A percentile compares a stretch with the other conserved stretches of the same genome.
Conservation (phyloP, 345 rosid genomes). For the Camelina neglecta region DNA sequence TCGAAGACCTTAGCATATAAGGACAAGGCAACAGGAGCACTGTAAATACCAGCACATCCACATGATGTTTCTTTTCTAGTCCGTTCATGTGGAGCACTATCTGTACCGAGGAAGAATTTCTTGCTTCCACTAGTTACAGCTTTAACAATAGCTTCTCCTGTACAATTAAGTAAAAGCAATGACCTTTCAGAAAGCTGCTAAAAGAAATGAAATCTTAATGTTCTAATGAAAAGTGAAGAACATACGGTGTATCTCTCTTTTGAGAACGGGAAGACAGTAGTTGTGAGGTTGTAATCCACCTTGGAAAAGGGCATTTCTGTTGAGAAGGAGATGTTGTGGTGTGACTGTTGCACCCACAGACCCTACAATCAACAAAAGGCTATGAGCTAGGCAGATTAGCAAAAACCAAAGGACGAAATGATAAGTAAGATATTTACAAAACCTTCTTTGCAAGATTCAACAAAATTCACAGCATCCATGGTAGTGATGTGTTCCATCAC, state of each 20-base stretch:
- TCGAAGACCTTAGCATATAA: conserved; percentile 78
- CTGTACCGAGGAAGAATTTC: conserved; percentile 93
- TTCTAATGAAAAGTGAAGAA: conserved; percentile 12
- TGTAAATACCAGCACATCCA: conserved; percentile 94
- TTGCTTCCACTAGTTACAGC: conserved; percentile 94
- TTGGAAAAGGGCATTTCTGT: conserved; percentile 87
- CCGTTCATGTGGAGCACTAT: conserved; percentile 97
- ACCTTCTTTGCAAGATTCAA: conserved; percentile 88
- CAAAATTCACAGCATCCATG: conserved; percentile 79
- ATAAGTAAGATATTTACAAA: conserved; percentile 13
- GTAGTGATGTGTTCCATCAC: conserved; percentile 98
- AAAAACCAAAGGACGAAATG: conserved; percentile 1
- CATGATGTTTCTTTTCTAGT: conserved; percentile 77
- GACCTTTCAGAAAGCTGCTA: conserved; percentile 1
- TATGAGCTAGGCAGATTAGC: conserved; percentile 6
- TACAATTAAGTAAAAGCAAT: conserved; percentile 19
- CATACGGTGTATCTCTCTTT: conserved; percentile 89
- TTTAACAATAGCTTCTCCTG: conserved; percentile 85
- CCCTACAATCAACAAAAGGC: conserved; percentile 48
- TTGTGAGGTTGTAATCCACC: conserved; percentile 94
- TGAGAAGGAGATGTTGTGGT: conserved; percentile 94
- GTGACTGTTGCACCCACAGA: conserved; percentile 88
- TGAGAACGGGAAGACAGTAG: conserved; percentile 94
- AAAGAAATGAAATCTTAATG: conserved; percentile 6
- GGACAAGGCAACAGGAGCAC: conserved; percentile 73